A percentile compares a stretch with the other conserved stretches of the same genome.
Evolutionary conservation across 306 rosid species (phyloP).

Genomic region (Vigna reflexopilosa): DNA sequence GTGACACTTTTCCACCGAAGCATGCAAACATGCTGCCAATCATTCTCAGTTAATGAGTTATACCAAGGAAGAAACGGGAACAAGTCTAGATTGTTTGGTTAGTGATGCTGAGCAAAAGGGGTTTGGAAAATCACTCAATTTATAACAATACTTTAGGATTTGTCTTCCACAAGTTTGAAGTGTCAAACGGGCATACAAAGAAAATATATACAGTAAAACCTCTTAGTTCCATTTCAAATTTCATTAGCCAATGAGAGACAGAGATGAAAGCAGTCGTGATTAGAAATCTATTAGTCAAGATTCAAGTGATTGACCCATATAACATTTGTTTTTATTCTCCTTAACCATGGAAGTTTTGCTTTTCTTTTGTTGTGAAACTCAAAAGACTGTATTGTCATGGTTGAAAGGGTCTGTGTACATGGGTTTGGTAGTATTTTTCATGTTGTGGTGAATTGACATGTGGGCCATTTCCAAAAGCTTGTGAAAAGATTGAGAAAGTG

Average conservation of each 20-base stretch:
- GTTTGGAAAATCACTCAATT: conserved; percentile 26
- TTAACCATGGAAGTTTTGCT: not conserved
- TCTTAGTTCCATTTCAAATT: conserved; percentile 1
- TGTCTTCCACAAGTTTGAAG: conserved; percentile 4
- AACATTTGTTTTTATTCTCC: not conserved
- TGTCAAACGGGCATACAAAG: conserved; percentile 26
- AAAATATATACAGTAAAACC: conserved; percentile 7
- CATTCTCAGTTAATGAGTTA: conserved; percentile 38
- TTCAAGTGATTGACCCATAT: conserved; percentile 39
- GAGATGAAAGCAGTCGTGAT: not conserved
- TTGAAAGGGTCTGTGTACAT: conserved; percentile 8
- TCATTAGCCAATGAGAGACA: conserved; percentile 27
- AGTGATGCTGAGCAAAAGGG: not conserved
- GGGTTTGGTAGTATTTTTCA: not conserved
- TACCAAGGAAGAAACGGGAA: not conserved
- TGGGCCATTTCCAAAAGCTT: not conserved
- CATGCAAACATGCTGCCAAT: conserved; percentile 37
- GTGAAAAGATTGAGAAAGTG: conserved; percentile 8
- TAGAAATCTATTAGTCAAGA: conserved; percentile 27
- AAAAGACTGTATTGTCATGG: not conserved
- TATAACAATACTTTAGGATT: conserved; percentile 25
- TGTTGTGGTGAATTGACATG: not conserved
- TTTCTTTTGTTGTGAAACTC: not conserved
- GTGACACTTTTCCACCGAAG: conserved; percentile 27
- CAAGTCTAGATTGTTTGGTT: no score